Evolutionary conservation across 371 early-diverging fungal genomes (phyloP).

Genomic region (Saksenaea vasiformis): DNA sequence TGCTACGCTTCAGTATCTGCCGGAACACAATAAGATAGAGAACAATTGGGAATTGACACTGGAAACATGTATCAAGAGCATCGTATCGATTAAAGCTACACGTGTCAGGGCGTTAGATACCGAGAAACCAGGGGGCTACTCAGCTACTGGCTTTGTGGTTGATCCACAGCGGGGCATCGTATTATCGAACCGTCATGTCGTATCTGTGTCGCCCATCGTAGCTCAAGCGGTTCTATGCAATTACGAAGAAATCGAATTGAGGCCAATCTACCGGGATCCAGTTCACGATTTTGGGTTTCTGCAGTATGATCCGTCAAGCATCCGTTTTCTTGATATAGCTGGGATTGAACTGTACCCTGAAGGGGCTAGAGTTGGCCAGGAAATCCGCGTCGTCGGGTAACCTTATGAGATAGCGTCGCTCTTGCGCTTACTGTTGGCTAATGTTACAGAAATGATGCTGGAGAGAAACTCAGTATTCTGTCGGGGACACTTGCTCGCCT

Average conservation of each 20-base stretch:
- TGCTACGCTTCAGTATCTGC: background rate
- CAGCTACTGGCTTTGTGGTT: constrained; percentile 92
- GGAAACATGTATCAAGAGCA: constrained; percentile 73
- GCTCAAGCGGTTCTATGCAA: constrained; percentile 82
- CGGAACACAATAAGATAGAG: background rate
- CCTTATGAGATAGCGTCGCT: background rate
- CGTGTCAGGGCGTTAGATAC: constrained; percentile 89
- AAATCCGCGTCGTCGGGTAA: constrained; percentile 81
- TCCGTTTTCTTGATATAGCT: constrained; percentile 70
- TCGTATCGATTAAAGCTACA: constrained; percentile 84
- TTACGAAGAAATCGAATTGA: constrained; percentile 86
- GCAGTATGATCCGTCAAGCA: constrained; percentile 74
- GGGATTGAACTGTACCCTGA: constrained; percentile 76
- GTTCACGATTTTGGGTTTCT: constrained; percentile 94
- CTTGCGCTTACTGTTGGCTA: background rate
- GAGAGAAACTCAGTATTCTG: constrained; percentile 80
- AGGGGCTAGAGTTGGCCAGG: constrained; percentile 77
- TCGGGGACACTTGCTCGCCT: constrained; percentile 80
- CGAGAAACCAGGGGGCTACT: constrained; percentile 75
- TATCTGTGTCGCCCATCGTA: constrained; percentile 81
- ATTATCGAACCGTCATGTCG: constrained; percentile 91
- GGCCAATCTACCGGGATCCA: constrained; percentile 81
- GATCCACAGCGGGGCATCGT: constrained; percentile 82
- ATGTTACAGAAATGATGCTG: constrained; percentile 67
- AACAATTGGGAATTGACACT: constrained; percentile 73